phyloP scores from a whole-genome alignment of 2,329 filamentous ascomycete species.

The Chrysoporthe cubensis region DNA sequence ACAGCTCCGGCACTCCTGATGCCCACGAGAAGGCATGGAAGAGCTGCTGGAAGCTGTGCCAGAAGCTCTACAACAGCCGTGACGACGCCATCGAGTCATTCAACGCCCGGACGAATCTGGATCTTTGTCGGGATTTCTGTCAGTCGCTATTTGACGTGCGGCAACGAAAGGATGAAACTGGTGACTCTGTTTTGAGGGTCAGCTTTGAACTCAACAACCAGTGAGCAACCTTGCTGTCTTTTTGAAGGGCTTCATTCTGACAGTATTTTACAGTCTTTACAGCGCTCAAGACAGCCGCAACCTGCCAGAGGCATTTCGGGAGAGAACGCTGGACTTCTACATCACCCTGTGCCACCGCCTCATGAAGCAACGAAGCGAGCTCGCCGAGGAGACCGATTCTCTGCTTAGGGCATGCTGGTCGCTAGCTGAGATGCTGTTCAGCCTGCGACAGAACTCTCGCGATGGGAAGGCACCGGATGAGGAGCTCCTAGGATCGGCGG shows the following conservation, averaged over 20 bases:
- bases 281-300: conserved; percentile 82
- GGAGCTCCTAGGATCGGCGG: conserved; percentile 82
- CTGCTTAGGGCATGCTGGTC: conserved; percentile 87
- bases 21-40: conserved; percentile 90
- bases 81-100: conserved; percentile 70
- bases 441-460: conserved; percentile 77
- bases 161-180: conserved; percentile 73
- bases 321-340: conserved; percentile 92
- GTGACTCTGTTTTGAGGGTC: conserved; percentile 86
- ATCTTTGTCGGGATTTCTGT: conserved; percentile 89
- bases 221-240: conserved; percentile 44
- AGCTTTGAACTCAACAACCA: conserved; percentile 97
- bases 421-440: conserved; percentile 91
- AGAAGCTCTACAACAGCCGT: conserved; percentile 81
- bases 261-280: conserved; percentile 62
- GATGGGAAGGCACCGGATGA: conserved; percentile 77
- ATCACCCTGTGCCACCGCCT: conserved; percentile 89
- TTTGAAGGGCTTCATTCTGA: conserved; percentile 33
- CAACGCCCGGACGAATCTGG: conserved; percentile 75
- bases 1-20: conserved; percentile 72
- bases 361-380: conserved; percentile 88
- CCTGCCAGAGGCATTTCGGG: conserved; percentile 83
- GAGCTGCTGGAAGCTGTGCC: conserved; percentile 90
- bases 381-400: conserved; percentile 81
- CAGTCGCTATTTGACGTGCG: conserved; percentile 88